These are phyloP conservation scores for Boletellus ananas DNA, from an alignment of 768 basidiomycete genomes.

Conservation along the genomic window DNA sequence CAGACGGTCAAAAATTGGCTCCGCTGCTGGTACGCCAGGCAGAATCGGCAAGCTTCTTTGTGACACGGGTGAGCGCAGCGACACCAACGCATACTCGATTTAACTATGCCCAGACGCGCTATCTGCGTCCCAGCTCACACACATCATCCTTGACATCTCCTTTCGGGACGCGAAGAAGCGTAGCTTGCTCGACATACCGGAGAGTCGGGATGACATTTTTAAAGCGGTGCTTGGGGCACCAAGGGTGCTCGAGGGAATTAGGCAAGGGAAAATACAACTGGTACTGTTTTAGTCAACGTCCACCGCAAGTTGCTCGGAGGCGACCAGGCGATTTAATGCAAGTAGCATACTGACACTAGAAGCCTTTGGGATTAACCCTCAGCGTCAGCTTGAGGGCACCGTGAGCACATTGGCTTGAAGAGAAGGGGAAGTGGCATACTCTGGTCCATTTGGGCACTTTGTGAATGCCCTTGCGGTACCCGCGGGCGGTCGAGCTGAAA, in stretches of 20 bases:
- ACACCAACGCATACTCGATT: not conserved
- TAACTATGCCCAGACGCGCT: conserved; percentile 55
- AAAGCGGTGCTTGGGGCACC: conserved; percentile 63
- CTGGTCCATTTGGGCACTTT: conserved; percentile 97
- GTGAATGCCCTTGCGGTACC: conserved; percentile 93
- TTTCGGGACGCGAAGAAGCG: conserved; percentile 75
- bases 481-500: conserved; percentile 62
- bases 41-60: conserved; percentile 82
- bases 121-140: conserved; percentile 68
- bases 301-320: not conserved
- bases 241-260: conserved; percentile 57
- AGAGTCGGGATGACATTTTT: conserved; percentile 80
- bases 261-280: conserved; percentile 71
- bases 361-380: conserved; percentile 87
- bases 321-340: not conserved
- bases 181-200: conserved; percentile 74
- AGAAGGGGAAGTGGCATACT: conserved; percentile 46
- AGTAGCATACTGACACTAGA: conserved; percentile 49
- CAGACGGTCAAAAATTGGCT: conserved; percentile 77
- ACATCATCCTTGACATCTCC: conserved; percentile 78
- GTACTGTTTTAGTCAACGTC: conserved; percentile 59
- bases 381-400: conserved; percentile 61
- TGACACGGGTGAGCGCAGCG: conserved; percentile 51
- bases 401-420: conserved; percentile 4
- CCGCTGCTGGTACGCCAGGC: conserved; percentile 90